A percentile compares a stretch with the other conserved stretches of the same genome.
phyloP scores from a whole-genome alignment of 2,329 filamentous ascomycete species.

The Aureobasidium lini region DNA sequence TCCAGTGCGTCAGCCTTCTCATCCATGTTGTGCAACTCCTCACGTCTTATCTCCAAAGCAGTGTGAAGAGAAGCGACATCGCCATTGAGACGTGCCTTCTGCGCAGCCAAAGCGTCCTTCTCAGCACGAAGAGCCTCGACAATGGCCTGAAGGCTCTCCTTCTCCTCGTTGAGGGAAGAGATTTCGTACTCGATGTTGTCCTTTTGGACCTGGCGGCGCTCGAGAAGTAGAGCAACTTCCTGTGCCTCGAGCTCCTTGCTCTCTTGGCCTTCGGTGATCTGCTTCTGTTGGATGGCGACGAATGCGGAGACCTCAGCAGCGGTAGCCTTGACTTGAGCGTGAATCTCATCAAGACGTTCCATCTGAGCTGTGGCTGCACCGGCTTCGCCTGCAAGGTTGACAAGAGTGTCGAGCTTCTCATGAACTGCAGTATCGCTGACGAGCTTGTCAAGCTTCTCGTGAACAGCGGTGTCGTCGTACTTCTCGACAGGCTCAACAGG shows the following conservation, averaged over 20 bases:
- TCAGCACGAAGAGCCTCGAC: slow-evolving; percentile 57
- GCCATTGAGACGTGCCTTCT: slow-evolving; percentile 72
- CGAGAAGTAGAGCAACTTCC: slow-evolving; percentile 71
- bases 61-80: slow-evolving; percentile 90
- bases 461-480: slow-evolving; percentile 56
- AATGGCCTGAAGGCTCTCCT: slow-evolving; percentile 41
- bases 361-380: slow-evolving; percentile 67
- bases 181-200: slow-evolving; percentile 48
- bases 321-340: slow-evolving; percentile 76
- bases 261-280: slow-evolving; percentile 69
- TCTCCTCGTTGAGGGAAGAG: slow-evolving; percentile 38
- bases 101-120: slow-evolving; percentile 65
- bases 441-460: slow-evolving; percentile 49
- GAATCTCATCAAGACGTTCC: slow-evolving; percentile 78
- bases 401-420: slow-evolving; percentile 43
- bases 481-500: slow-evolving; percentile 44
- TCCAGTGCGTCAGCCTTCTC: slow-evolving; percentile 80
- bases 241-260: slow-evolving; percentile 71
- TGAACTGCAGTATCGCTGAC: slow-evolving; percentile 25
- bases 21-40: slow-evolving; percentile 90
- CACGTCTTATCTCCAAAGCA: slow-evolving; percentile 76
- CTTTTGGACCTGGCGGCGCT: slow-evolving; percentile 62
- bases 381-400: slow-evolving; percentile 58
- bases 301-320: slow-evolving; percentile 80
- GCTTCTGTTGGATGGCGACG: slow-evolving; percentile 65